A percentile compares a stretch with the other conserved stretches of the same genome.
Conservation (phyloP, 306 rosid species). For the Malus asiatica region DNA sequence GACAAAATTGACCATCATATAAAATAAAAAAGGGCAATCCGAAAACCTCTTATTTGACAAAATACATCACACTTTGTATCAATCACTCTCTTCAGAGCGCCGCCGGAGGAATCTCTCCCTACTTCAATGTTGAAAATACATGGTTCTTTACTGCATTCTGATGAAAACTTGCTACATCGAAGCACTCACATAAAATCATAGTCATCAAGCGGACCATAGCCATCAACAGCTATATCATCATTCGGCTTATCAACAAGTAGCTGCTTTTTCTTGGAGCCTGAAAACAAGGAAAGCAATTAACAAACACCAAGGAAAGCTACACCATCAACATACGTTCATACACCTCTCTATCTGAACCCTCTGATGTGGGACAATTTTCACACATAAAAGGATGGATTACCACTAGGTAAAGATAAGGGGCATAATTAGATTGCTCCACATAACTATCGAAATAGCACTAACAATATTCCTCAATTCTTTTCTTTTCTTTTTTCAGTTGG, state of each 20-base stretch:
- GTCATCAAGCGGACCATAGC: slow-evolving; percentile 67
- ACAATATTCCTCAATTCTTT: background rate
- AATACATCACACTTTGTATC: slow-evolving; percentile 1
- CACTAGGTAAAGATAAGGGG: background rate
- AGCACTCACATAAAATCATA: slow-evolving; percentile 76
- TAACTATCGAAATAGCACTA: background rate
- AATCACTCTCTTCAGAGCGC: background rate
- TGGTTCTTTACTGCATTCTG: slow-evolving; percentile 1
- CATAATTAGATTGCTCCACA: background rate
- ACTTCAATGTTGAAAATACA: slow-evolving; percentile 11
- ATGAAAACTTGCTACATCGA: background rate
- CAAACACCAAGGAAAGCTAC: background rate
- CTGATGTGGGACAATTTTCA: background rate
- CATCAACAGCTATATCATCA: slow-evolving; percentile 51
- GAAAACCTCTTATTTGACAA: slow-evolving; percentile 3
- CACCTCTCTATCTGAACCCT: background rate
- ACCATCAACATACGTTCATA: background rate
- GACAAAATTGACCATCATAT: slow-evolving; percentile 9
- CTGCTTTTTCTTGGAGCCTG: slow-evolving; percentile 87
- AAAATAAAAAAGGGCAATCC: background rate
- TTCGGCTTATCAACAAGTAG: slow-evolving; percentile 76
- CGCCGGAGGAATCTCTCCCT: background rate
- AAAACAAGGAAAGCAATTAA: background rate
- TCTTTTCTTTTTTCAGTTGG: background rate
- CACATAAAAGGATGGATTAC: background rate